These are phyloP conservation scores for Trichoderma sp. DNA, from an alignment of 2,329 filamentous ascomycete species.

Conservation along the genomic window DNA sequence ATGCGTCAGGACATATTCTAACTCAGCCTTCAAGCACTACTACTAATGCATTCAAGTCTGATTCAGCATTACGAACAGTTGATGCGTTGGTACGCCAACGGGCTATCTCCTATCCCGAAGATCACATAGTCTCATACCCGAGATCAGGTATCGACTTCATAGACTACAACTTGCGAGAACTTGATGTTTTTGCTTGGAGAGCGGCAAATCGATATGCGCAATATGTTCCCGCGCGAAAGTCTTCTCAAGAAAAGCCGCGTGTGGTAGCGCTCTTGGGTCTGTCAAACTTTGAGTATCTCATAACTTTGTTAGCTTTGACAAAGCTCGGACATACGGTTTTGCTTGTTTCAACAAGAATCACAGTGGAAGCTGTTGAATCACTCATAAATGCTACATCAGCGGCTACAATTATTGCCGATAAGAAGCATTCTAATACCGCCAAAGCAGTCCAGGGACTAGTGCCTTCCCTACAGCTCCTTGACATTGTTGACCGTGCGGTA, in stretches of 20 bases:
- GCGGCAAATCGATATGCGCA: not conserved
- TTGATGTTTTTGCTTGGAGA: slow-evolving; percentile 11
- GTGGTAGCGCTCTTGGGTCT: not conserved
- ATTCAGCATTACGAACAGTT: not conserved
- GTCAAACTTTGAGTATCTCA: slow-evolving; percentile 13
- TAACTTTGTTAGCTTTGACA: not conserved
- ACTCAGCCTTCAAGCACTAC: not conserved
- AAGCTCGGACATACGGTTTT: slow-evolving; percentile 9
- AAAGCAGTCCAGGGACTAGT: not conserved
- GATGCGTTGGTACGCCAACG: slow-evolving; percentile 1
- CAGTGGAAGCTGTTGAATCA: not conserved
- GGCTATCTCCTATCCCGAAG: not conserved
- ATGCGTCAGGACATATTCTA: not conserved
- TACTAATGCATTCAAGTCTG: not conserved
- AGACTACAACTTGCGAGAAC: not conserved
- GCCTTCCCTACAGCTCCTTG: not conserved
- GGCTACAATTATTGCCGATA: not conserved
- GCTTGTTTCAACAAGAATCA: slow-evolving; percentile 5
- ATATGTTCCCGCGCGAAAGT: not conserved
- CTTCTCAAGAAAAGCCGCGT: not conserved
- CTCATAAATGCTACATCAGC: slow-evolving; percentile 4
- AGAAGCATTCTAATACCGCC: not conserved
- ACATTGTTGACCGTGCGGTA: not conserved
- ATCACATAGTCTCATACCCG: slow-evolving; percentile 8
- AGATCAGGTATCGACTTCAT: not conserved